A percentile compares a stretch with the other conserved stretches of the same genome.
phyloP scores from a whole-genome alignment of 139 green algal genomes.

The Picochlorum sp. region DNA sequence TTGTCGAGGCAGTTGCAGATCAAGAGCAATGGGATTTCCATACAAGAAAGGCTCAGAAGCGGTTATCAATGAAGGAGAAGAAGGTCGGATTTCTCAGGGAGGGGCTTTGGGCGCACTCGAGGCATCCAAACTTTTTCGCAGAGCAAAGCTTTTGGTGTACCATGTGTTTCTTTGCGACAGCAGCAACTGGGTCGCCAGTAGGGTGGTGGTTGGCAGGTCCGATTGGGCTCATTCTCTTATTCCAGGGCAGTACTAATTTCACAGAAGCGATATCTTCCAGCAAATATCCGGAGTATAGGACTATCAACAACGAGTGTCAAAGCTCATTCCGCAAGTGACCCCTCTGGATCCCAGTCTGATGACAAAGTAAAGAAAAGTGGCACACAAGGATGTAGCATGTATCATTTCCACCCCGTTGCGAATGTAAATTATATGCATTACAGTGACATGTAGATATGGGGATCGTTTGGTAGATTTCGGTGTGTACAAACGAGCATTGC shows the following conservation, averaged over 20 bases:
- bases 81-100: conserved; percentile 17
- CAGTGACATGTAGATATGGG: no score
- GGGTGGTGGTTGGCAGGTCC: conserved; percentile 16
- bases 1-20: conserved; percentile 22
- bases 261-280: conserved; percentile 20
- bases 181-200: conserved; percentile 16
- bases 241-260: conserved; percentile 21
- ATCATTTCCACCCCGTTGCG: no score
- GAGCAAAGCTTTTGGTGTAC: conserved; percentile 28
- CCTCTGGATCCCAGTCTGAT: not conserved
- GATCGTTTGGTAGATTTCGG: no score
- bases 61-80: conserved; percentile 1
- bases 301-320: conserved; percentile 20
- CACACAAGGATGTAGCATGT: no score
- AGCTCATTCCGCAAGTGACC: conserved; percentile 17
- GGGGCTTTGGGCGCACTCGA: conserved; percentile 17
- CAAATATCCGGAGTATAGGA: conserved; percentile 29
- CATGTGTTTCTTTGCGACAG: conserved; percentile 25
- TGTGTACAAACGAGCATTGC: no score
- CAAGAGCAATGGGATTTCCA: conserved; percentile 33
- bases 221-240: conserved; percentile 8
- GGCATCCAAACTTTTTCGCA: conserved; percentile 28
- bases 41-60: conserved; percentile 3
- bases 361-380: not conserved
- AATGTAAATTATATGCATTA: no score